Percentiles rank a stretch among this genome's conserved stretches.
Conservation (phyloP, 805 yeast species). For the Candida chilensis region DNA sequence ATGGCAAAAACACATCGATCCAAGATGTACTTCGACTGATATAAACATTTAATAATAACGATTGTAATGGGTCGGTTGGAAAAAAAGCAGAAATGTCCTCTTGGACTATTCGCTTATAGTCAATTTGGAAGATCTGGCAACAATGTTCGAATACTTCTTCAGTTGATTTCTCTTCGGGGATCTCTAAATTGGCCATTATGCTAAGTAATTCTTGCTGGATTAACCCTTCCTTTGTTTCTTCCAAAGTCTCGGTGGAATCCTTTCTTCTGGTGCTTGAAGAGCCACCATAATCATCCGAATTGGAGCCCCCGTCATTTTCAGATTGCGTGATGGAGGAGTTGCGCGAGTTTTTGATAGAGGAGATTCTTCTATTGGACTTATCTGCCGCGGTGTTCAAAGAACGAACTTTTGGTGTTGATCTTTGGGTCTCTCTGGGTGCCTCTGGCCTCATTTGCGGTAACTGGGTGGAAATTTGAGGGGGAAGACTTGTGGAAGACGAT, state of each 20-base stretch:
- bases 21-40: neutral
- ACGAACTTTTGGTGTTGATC: neutral
- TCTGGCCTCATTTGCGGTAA: neutral
- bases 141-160: neutral
- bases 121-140: neutral
- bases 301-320: neutral
- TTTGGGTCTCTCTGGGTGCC: neutral
- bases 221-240: neutral
- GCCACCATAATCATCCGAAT: neutral
- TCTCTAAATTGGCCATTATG: neutral
- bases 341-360: neutral
- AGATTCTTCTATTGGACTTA: neutral
- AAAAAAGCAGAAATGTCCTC: neutral
- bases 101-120: neutral
- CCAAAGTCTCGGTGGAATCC: neutral
- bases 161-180: neutral
- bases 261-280: neutral
- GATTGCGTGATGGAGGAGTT: neutral
- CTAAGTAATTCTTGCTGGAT: neutral
- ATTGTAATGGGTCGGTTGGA: neutral
- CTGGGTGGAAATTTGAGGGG: no score
- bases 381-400: neutral
- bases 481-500: no score
- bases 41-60: neutral
- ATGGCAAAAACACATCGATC: constrained; percentile 21